Percentiles rank a stretch among this genome's conserved stretches.
phyloP scores from a whole-genome alignment of 2,329 filamentous ascomycete species.

The Trichoderma sp. region DNA sequence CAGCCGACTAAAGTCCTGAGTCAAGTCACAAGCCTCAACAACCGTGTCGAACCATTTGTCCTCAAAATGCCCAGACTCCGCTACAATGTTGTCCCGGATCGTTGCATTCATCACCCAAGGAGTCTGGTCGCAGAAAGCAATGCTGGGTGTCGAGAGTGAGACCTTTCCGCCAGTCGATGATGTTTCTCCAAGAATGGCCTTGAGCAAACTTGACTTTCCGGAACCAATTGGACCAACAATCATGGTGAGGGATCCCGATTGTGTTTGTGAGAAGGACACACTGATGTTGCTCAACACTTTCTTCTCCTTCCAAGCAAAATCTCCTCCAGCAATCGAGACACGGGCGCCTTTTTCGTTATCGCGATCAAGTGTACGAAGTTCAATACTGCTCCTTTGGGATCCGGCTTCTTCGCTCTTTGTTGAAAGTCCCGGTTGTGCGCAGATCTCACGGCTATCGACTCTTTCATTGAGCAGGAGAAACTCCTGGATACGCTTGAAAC shows the following conservation, averaged over 20 bases:
- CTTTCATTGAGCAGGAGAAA: conserved; percentile 32
- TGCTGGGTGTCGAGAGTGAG: conserved; percentile 27
- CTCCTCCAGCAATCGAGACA: conserved; percentile 29
- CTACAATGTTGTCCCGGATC: conserved; percentile 39
- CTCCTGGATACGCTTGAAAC: conserved; percentile 36
- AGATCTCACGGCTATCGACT: conserved; percentile 29
- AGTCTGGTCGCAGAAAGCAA: conserved; percentile 36
- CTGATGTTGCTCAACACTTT: conserved; percentile 30
- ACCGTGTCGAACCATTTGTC: conserved; percentile 35
- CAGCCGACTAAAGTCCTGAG: conserved; percentile 31
- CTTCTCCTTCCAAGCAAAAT: conserved; percentile 33
- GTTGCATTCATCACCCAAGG: conserved; percentile 39
- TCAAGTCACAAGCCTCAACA: conserved; percentile 38
- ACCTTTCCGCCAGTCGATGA: conserved; percentile 27
- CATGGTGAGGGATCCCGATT: conserved; percentile 32
- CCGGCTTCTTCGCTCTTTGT: background rate
- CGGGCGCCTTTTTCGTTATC: background rate
- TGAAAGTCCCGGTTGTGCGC: background rate
- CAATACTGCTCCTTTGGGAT: conserved; percentile 12
- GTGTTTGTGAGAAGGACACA: conserved; percentile 25
- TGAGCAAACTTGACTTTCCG: conserved; percentile 37
- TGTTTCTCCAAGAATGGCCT: conserved; percentile 35
- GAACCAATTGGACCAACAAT: conserved; percentile 36
- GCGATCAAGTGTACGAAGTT: conserved; percentile 16
- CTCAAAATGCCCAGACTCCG: conserved; percentile 34